Base-by-base conservation (phyloP, 164 flowering plant species). In the Kingdonia uniflora region DNA sequence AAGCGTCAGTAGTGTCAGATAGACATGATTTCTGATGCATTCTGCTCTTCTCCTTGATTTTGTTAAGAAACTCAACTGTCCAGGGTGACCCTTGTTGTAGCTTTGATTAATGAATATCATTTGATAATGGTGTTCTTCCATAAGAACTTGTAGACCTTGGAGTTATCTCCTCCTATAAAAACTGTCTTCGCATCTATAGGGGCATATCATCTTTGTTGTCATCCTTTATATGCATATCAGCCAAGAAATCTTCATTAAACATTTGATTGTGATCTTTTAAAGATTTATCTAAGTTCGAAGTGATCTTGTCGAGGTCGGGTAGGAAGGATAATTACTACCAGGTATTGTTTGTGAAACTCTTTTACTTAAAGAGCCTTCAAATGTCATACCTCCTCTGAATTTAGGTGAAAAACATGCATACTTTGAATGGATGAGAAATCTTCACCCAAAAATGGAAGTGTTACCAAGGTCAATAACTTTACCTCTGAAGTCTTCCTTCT, bases 51-150 rank as follows among this genome's bases (percentile, higher is more conserved):
- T n/a, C n/a, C n/a, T n/a, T n/a, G n/a, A n/a, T n/a, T n/a, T n/a
- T n/a, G n/a, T n/a, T n/a, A n/a, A n/a, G n/a, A n/a, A n/a, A n/a
- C n/a, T n/a, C n/a, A n/a, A n/a, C n/a, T n/a, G n/a, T n/a, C n/a
- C n/a, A n/a, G n/a, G n/a, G n/a, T n/a, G n/a, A n/a, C n/a, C n/a
- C n/a, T n/a, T n/a, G n/a, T n/a, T n/a, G n/a, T n/a, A n/a, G n/a
- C n/a, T n/a, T n/a, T n/a, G n/a, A n/a, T n/a, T 64, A 78, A 48
- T 57, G 64, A 43, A 80, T 67, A 14, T 87, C 85, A 50, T 68
- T 76, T 54, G 73, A 67, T 22, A 80, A 72, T 47, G 84, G 76
- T 19, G 80, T 80, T 57, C 55, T 62, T 19, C 72, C 65, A 63
- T 48, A 65, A 54, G 42, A 49, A 17, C 67, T 52, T 14, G 47